Conservation (phyloP, 345 rosid species). For the Limnanthes douglasii region DNA sequence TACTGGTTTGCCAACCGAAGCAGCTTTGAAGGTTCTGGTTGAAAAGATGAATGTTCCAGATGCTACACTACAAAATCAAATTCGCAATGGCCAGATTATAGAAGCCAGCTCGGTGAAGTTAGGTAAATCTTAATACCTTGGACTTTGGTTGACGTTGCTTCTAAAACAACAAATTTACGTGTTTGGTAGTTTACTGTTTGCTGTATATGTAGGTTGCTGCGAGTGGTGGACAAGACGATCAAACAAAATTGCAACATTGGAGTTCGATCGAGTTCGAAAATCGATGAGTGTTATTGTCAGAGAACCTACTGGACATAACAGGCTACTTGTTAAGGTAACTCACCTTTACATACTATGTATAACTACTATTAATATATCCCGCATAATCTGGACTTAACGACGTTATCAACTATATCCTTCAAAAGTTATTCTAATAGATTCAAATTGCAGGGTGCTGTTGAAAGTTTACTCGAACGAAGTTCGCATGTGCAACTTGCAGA, state of each 20-base stretch:
- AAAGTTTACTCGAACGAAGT: constrained; percentile 73
- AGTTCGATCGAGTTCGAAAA: constrained; percentile 79
- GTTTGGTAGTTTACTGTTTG: constrained; percentile 1
- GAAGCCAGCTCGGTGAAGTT: constrained; percentile 43
- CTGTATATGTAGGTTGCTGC: constrained; percentile 34
- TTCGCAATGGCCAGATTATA: constrained; percentile 41
- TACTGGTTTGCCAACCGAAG: constrained; percentile 92
- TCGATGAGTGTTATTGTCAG: constrained; percentile 78
- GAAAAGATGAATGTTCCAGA: constrained; percentile 85
- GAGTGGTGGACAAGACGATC: constrained; percentile 74
- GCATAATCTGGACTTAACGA: too few species aligned
- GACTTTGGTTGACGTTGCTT: too few species aligned
- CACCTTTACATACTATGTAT: not conserved
- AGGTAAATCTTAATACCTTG: constrained; percentile 30
- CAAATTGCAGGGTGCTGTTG: constrained; percentile 72
- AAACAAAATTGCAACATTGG: constrained; percentile 65
- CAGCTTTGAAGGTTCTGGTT: constrained; percentile 85
- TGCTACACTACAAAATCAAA: constrained; percentile 28
- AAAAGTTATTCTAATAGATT: not conserved
- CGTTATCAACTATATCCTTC: too few species aligned
- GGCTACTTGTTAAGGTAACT: constrained; percentile 82
- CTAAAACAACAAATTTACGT: constrained; percentile 1
- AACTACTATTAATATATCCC: too few species aligned
- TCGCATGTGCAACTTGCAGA: constrained; percentile 68
- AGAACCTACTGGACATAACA: constrained; percentile 48